phyloP scores from a whole-genome alignment of 192 early-diverging fungal species.

The Gonapodya prolifera region DNA sequence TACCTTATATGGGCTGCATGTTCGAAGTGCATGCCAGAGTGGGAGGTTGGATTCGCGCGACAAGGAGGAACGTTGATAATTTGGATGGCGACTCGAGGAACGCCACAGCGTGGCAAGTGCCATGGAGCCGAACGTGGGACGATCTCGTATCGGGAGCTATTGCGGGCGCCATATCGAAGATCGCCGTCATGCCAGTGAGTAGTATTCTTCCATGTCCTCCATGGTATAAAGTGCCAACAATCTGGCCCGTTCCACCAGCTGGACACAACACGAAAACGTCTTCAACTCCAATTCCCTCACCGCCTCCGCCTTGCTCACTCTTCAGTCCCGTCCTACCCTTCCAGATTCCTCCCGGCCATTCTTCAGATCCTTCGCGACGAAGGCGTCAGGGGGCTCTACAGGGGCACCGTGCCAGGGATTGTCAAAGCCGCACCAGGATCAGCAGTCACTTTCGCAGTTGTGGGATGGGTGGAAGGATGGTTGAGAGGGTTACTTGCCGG shows the following conservation, averaged over 20 bases:
- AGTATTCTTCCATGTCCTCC: not conserved
- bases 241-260: slow-evolving; percentile 23
- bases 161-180: slow-evolving; percentile 71
- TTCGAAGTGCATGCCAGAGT: slow-evolving; percentile 63
- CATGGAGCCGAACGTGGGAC: slow-evolving; percentile 13
- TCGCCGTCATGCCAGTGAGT: slow-evolving; percentile 62
- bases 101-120: not conserved
- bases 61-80: no score
- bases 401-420: slow-evolving; percentile 69
- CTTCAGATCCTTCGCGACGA: slow-evolving; percentile 56
- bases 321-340: slow-evolving; percentile 49
- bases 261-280: slow-evolving; percentile 68
- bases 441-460: slow-evolving; percentile 78
- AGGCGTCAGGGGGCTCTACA: slow-evolving; percentile 74
- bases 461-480: no score
- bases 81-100: no score
- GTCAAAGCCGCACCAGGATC: slow-evolving; percentile 77
- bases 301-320: slow-evolving; percentile 21
- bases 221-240: no score
- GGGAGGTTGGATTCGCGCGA: not conserved
- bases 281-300: slow-evolving; percentile 39
- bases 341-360: slow-evolving; percentile 42
- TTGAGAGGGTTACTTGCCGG: no score
- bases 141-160: slow-evolving; percentile 69
- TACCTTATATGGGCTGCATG: slow-evolving; percentile 90